phyloP scores from a whole-genome alignment of 2,329 filamentous ascomycete genomes.

The Pyricularia grisea region DNA sequence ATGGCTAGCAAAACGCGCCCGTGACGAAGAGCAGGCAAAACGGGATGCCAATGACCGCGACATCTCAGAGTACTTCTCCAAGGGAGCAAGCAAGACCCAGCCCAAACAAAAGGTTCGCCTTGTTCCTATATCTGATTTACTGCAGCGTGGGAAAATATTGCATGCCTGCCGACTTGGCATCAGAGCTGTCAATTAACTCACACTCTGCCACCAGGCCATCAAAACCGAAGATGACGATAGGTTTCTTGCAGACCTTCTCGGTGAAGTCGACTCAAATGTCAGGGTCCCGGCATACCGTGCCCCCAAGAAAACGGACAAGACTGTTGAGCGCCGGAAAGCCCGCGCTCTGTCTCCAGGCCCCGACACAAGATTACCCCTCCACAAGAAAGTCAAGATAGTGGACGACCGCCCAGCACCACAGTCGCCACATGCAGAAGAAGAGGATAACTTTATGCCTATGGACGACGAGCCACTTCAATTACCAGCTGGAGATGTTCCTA shows the following conservation, averaged over 20 bases:
- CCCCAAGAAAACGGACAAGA: slow-evolving; percentile 54
- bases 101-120: slow-evolving; percentile 69
- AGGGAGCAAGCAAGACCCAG: slow-evolving; percentile 55
- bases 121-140: background rate
- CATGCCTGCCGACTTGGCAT: background rate
- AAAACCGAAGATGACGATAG: slow-evolving; percentile 82
- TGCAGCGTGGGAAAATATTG: no score
- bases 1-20: slow-evolving; percentile 68
- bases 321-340: slow-evolving; percentile 67
- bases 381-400: slow-evolving; percentile 49
- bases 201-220: slow-evolving; percentile 41
- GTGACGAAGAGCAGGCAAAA: slow-evolving; percentile 77
- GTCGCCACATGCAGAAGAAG: slow-evolving; percentile 38
- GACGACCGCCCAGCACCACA: slow-evolving; percentile 38
- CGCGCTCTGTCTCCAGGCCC: slow-evolving; percentile 71
- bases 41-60: slow-evolving; percentile 81
- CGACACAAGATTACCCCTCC: slow-evolving; percentile 35
- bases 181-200: background rate
- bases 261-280: slow-evolving; percentile 75
- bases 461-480: slow-evolving; percentile 36
- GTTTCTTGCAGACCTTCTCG: slow-evolving; percentile 77
- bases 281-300: slow-evolving; percentile 42
- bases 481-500: slow-evolving; percentile 44
- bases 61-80: slow-evolving; percentile 91
- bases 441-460: slow-evolving; percentile 41